Percentiles rank a stretch among this genome's conserved stretches.
These are phyloP conservation scores for Colletotrichum theobromicola DNA, from an alignment of 2,329 filamentous ascomycete genomes.

Conservation along the genomic window DNA sequence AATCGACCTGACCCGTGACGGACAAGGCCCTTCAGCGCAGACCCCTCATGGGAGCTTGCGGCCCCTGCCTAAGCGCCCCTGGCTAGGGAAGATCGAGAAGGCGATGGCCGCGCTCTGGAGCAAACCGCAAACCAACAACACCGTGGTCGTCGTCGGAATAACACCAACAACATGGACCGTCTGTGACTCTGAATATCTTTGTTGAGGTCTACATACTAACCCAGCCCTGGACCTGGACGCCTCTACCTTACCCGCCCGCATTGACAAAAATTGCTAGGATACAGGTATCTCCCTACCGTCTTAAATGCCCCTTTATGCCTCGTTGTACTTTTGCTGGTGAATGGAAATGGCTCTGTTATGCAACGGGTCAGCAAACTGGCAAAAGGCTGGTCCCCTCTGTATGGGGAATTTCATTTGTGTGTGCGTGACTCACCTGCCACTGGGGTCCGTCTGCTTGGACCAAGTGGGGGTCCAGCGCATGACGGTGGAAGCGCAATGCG, in stretches of 20 bases:
- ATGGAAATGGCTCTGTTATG: slow-evolving; percentile 72
- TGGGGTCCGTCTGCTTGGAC: slow-evolving; percentile 95
- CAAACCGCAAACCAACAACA: not conserved
- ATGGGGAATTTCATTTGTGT: not conserved
- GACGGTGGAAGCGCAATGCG: slow-evolving; percentile 88
- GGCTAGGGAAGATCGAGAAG: not conserved
- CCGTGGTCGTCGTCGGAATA: not conserved
- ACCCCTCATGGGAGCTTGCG: not conserved
- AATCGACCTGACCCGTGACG: not conserved
- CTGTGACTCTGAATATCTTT: slow-evolving; percentile 9
- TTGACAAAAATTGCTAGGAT: slow-evolving; percentile 18
- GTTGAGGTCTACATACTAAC: slow-evolving; percentile 18
- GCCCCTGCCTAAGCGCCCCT: not conserved
- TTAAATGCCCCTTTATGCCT: slow-evolving; percentile 35
- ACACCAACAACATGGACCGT: not conserved
- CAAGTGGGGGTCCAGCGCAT: slow-evolving; percentile 97
- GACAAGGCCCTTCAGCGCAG: not conserved
- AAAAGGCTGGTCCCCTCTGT: not conserved
- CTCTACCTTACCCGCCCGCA: slow-evolving; percentile 15
- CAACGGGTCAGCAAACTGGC: slow-evolving; percentile 8
- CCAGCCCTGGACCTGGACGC: slow-evolving; percentile 17
- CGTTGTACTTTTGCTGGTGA: slow-evolving; percentile 76
- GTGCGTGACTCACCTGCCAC: slow-evolving; percentile 71
- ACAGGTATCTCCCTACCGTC: slow-evolving; percentile 4
- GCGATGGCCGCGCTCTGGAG: not conserved